Percentiles rank a stretch among this genome's conserved stretches.
These are phyloP conservation scores for Symbiodinium pilosum DNA, from an alignment of 73 alveolate species.

Conservation along the genomic window DNA sequence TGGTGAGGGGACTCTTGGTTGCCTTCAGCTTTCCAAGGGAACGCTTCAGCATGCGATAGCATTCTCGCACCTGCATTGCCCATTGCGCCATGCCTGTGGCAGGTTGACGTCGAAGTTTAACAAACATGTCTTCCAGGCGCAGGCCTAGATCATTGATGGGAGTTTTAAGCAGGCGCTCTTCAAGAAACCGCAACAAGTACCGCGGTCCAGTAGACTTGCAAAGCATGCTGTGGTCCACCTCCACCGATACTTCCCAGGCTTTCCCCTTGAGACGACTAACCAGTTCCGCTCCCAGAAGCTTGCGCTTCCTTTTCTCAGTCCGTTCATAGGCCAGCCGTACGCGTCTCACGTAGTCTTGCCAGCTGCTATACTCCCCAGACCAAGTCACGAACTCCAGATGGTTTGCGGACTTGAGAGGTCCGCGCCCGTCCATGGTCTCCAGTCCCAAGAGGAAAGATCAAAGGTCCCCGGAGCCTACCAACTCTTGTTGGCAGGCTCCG, in stretches of 20 bases:
- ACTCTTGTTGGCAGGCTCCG: no score
- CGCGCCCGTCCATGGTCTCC: no score
- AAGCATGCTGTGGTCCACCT: neutral
- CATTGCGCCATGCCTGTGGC: neutral
- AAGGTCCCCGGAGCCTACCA: no score
- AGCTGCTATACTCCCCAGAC: neutral
- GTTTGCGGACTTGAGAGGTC: no score
- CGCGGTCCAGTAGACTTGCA: neutral
- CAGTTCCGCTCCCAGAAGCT: neutral
- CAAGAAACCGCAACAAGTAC: neutral
- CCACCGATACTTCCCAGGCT: neutral
- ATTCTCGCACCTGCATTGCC: neutral
- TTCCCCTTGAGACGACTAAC: neutral
- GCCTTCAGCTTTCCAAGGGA: neutral
- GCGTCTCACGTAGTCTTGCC: neutral
- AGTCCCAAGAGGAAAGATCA: no score
- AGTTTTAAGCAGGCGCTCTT: neutral
- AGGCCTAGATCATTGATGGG: neutral
- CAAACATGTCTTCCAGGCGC: neutral
- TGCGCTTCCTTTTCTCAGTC: neutral
- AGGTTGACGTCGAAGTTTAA: neutral
- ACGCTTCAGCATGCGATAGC: neutral
- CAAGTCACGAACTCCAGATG: neutral
- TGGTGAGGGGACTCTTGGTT: neutral
- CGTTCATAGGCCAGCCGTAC: neutral